Evolutionary conservation across 352 stramenopile species (phyloP).

Genomic region (Pythium brachiatum): DNA sequence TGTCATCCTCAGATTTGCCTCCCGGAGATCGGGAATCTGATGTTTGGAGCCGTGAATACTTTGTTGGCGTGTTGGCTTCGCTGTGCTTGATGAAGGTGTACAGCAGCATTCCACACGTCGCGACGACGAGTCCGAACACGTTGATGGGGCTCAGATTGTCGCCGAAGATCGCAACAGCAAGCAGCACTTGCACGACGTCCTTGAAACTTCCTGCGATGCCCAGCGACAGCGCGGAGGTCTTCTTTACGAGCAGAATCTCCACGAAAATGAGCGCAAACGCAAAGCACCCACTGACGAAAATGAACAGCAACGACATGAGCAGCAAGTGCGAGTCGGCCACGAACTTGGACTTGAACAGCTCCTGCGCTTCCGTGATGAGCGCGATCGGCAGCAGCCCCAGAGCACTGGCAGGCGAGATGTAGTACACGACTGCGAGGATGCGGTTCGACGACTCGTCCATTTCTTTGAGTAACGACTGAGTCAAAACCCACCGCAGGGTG

Average conservation of each 20-base stretch:
- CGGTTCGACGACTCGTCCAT: conserved; percentile 61
- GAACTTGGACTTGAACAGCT: conserved; percentile 60
- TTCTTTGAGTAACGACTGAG: conserved; percentile 71
- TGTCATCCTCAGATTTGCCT: background rate
- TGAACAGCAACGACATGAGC: conserved; percentile 50
- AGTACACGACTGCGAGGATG: conserved; percentile 80
- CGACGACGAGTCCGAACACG: conserved; percentile 60
- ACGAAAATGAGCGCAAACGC: conserved; percentile 81
- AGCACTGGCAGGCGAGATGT: conserved; percentile 74
- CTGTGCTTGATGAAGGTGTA: conserved; percentile 78
- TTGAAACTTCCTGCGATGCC: conserved; percentile 80
- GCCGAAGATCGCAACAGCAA: conserved; percentile 75
- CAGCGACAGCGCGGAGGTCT: conserved; percentile 78
- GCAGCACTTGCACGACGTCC: conserved; percentile 75
- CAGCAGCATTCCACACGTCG: conserved; percentile 68
- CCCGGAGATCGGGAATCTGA: conserved; percentile 1
- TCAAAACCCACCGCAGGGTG: conserved; percentile 78
- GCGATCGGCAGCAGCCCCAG: conserved; percentile 70
- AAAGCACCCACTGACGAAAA: conserved; percentile 65
- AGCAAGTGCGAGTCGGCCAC: conserved; percentile 46
- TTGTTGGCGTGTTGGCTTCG: conserved; percentile 19
- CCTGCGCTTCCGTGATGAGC: conserved; percentile 43
- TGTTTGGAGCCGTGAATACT: conserved; percentile 33
- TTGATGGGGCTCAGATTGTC: conserved; percentile 67
- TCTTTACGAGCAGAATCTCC: conserved; percentile 78